A percentile compares a stretch with the other conserved stretches of the same genome.
Conservation (phyloP, 306 rosid species). For the Erythrophleum fordii region DNA sequence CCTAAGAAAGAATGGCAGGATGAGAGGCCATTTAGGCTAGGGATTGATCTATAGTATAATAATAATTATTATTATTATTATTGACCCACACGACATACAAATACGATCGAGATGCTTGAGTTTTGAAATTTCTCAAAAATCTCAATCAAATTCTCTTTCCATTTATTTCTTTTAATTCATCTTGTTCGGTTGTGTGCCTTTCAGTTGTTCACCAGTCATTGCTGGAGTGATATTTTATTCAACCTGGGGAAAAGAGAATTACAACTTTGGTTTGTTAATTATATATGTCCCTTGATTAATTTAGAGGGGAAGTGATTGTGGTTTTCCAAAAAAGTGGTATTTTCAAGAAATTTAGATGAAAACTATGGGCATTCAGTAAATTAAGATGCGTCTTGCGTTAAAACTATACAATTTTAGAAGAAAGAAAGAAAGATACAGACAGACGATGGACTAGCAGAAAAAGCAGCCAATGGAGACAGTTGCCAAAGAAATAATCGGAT, state of each 20-base stretch:
- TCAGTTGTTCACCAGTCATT: neutral
- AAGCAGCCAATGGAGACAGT: neutral
- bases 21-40: neutral
- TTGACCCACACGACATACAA: too few relatives aligned
- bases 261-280: neutral
- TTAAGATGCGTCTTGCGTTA: neutral
- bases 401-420: neutral
- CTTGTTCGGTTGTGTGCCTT: neutral
- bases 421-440: neutral
- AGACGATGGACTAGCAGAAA: neutral
- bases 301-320: neutral
- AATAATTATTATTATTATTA: too few relatives aligned
- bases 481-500: too few relatives aligned
- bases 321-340: slow-evolving; percentile 39
- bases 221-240: neutral
- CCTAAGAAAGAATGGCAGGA: neutral
- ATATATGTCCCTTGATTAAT: neutral
- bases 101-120: neutral
- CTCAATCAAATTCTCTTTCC: neutral
- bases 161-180: too few relatives aligned
- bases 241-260: neutral
- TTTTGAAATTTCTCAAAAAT: neutral
- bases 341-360: slow-evolving; percentile 40
- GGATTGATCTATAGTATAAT: neutral
- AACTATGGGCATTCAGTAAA: neutral